Conservation (phyloP, 106 monocot species). For the Gastrodia elata region DNA sequence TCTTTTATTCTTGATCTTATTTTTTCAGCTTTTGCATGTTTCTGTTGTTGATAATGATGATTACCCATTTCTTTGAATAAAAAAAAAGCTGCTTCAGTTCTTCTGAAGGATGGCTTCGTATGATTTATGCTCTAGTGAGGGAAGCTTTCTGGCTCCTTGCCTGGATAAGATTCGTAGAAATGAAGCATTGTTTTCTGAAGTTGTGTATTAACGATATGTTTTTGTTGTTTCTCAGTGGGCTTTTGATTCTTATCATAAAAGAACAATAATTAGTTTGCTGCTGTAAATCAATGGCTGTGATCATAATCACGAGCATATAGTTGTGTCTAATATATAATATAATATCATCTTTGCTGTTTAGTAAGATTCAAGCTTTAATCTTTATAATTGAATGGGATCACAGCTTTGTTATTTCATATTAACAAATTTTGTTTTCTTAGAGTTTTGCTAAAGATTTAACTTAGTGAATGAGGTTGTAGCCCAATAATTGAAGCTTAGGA, state of each 20-base stretch:
- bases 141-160: not conserved
- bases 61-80: not conserved
- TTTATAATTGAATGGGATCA: no score
- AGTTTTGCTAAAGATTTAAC: no score
- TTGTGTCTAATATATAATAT: not conserved
- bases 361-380: no score
- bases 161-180: not conserved
- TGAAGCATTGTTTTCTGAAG: not conserved
- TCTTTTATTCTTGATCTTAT: no score
- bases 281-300: not conserved
- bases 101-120: not conserved
- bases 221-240: not conserved
- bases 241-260: not conserved
- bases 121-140: not conserved
- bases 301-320: not conserved
- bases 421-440: no score
- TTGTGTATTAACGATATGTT: not conserved
- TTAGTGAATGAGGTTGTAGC: no score
- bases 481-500: no score
- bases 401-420: no score
- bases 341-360: no score
- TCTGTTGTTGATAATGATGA: not conserved
- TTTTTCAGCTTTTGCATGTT: not conserved
- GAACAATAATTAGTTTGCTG: constrained; percentile 1
- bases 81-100: not conserved